Base-by-base conservation (phyloP, 768 basidiomycete species). In the Pholiota microspora region DNA sequence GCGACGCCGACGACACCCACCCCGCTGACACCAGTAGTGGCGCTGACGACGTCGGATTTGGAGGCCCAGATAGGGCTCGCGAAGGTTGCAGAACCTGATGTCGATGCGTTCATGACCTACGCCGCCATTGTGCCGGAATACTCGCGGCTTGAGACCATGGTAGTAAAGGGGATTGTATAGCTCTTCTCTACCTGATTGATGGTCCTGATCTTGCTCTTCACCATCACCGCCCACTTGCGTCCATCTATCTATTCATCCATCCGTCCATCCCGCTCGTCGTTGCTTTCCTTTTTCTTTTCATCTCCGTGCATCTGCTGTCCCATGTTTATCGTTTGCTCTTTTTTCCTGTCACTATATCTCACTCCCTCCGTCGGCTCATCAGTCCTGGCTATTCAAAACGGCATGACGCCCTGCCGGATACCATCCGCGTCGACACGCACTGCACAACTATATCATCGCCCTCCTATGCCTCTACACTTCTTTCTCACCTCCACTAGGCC, bases 61-160 rank as follows among this genome's bases (percentile, higher is more conserved):
- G 91, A 92, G 70, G 76, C 81, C 28, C 88, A 89, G 70, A 74
- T 87, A 29, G 92, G 92, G 13, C 69, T 92, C 45, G 86, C 83
- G 28, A 92, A 91, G 69, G 86, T 93, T 5, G 90, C 92, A 0
- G 89, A 92, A 55, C 83, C 91, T 12, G 92, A 94, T 65, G 71
- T 83, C 50, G 92, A 94, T 68, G 85, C 90, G 52, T 92, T 92
- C 69, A 81, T 90, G 83, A 82, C 86, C 0, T 94, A 94, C 66
- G 89, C 90, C 16, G 83, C 89, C 31, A 88, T 92, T 65, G 86
- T 93, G 15, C 88, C 89, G 24, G 92, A 94, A 71, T 93, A 84
- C 67, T 84, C 81, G 72, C 75, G 92, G 36, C 69, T 94, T 59
- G 92, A 94, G 71, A 79, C 82, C 9, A 86, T 93, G 81, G 69